These are phyloP conservation scores for Solanum chacoense DNA, from an alignment of 305 asterid species.

Conservation along the genomic window DNA sequence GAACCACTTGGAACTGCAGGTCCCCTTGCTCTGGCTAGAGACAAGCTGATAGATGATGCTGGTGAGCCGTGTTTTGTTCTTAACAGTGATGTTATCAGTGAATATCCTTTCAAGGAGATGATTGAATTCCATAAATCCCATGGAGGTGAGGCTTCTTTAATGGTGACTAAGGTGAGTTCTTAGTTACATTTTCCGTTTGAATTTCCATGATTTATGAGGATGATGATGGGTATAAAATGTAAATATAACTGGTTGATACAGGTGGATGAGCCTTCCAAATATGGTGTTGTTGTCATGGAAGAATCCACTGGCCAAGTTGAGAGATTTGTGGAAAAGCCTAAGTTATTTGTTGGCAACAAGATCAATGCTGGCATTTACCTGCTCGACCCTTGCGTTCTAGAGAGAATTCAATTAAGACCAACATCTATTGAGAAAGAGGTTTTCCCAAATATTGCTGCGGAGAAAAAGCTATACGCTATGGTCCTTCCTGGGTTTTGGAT, in stretches of 20 bases:
- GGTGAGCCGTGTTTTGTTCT: conserved; percentile 89
- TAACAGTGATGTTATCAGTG: conserved; percentile 89
- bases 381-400: conserved; percentile 72
- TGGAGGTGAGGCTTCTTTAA: conserved; percentile 89
- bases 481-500: conserved; percentile 90
- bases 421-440: conserved; percentile 85
- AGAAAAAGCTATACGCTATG: conserved; percentile 63
- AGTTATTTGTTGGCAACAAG: conserved; percentile 80
- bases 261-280: conserved; percentile 94
- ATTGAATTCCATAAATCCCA: conserved; percentile 81
- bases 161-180: conserved; percentile 73
- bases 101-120: conserved; percentile 79
- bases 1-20: conserved; percentile 98
- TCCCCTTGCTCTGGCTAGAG: conserved; percentile 91
- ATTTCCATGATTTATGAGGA: not conserved
- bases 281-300: conserved; percentile 77
- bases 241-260: conserved; percentile 14
- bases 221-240: not conserved
- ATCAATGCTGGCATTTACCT: conserved; percentile 91
- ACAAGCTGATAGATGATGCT: conserved; percentile 61
- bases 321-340: conserved; percentile 91
- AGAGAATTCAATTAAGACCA: conserved; percentile 67
- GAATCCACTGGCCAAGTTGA: conserved; percentile 76
- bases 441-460: conserved; percentile 72
- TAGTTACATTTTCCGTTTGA: not conserved